Percentiles rank a stretch among this genome's conserved stretches.
Evolutionary conservation across 73 alveolate genomes (phyloP).

Genomic region (Paramecium biaurelia): DNA sequence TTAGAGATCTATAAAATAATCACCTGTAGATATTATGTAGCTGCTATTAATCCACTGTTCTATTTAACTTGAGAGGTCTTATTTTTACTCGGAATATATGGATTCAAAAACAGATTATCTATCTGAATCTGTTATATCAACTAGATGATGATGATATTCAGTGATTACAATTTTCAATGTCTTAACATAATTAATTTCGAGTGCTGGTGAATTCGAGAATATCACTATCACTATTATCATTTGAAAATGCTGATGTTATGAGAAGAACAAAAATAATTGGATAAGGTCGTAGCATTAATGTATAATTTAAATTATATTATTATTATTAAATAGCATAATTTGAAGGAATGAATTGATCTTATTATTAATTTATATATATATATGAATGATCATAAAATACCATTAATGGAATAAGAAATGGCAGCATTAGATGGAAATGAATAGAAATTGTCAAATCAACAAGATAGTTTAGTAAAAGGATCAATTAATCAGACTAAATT

Average conservation of each 20-base stretch:
- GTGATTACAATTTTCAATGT: neutral
- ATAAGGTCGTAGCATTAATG: neutral
- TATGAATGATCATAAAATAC: neutral
- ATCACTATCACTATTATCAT: neutral
- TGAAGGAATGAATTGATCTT: neutral
- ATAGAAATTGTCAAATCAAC: neutral
- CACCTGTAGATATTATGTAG: neutral
- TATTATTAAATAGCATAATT: neutral
- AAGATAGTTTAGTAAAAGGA: neutral
- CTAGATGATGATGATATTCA: neutral
- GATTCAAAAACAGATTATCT: neutral
- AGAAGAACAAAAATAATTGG: neutral
- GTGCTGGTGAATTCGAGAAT: neutral
- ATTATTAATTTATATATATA: neutral
- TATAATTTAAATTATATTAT: neutral
- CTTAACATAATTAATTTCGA: neutral
- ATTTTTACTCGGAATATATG: neutral
- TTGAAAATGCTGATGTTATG: neutral
- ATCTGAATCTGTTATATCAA: neutral
- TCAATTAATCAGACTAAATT: neutral
- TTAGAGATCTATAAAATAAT: neutral
- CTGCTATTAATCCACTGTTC: neutral
- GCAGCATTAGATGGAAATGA: neutral
- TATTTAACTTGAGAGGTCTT: neutral
- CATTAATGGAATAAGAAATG: conserved; percentile 9